Conservation (phyloP, 225 moss, liverwort and hornwort species). For the Climacium dendroides region DNA sequence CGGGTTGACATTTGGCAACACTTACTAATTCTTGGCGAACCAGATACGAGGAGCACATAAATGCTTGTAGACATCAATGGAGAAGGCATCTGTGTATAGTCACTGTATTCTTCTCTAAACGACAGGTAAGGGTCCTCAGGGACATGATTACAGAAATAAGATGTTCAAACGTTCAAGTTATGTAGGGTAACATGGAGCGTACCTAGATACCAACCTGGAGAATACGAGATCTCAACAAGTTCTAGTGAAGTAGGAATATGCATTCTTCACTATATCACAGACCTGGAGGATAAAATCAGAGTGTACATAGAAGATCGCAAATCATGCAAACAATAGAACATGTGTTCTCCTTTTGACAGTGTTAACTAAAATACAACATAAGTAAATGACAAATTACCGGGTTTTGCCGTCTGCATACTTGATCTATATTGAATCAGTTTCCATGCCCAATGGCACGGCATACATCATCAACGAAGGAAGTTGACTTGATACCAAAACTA, state of each 20-base stretch:
- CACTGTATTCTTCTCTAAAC: not conserved
- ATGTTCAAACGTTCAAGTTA: not conserved
- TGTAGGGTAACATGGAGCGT: not conserved
- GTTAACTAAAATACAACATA: not conserved
- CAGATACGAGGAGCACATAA: not conserved
- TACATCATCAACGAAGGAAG: not conserved
- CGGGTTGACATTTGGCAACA: not conserved
- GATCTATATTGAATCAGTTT: not conserved
- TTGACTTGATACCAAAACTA: not conserved
- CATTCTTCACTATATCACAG: not conserved
- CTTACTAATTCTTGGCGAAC: not conserved
- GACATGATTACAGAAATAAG: not conserved
- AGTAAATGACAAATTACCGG: not conserved
- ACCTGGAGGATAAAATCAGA: not conserved
- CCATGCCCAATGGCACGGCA: not conserved
- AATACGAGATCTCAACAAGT: not conserved
- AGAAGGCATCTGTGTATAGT: not conserved
- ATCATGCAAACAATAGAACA: not conserved
- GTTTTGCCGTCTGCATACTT: not conserved
- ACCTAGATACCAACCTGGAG: not conserved
- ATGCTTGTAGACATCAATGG: not conserved
- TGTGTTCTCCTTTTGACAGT: not conserved
- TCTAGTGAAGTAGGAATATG: not conserved
- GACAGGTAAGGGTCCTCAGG: not conserved
- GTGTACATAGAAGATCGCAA: not conserved